Base-by-base conservation (phyloP, 768 basidiomycete species). In the Fomitopsis pulvina region DNA sequence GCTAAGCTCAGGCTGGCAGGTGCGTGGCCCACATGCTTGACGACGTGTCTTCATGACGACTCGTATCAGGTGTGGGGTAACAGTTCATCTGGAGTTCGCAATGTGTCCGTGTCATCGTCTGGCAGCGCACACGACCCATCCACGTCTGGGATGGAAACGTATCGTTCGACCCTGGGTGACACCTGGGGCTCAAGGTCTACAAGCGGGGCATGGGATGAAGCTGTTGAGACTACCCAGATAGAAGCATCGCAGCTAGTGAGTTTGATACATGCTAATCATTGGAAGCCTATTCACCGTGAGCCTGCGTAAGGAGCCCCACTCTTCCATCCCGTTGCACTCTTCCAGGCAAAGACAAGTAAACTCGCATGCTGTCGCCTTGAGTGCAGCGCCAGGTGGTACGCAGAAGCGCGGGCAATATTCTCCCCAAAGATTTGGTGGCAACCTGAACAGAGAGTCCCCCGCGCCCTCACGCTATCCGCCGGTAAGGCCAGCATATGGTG, bases 1-100 rank as follows among this genome's bases (percentile, higher is more conserved):
- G 26, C 70, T 81, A 37, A 79, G 75, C 63, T 68, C 80, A 44
- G 79, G 83, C 39, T 86, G 85, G 84, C 81, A 85, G 77, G 85
- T 79, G 49, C 42, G 39, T 47, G 11, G 12, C 43, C 12, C 25
- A 4, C 4, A 14, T 48, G 48, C 56, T 45, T 21, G 43, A 28
- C 25, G 49, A 48, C 28, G 45, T 46, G 11, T 30, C 39, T 26
- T 22, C 21, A 37, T 37, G 11, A 32, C 14, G 25, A 27, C 21
- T 37, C 29, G 37, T 41, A 46, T 49, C 58, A 85, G 83, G 80
- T 83, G 47, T 85, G 83, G 83, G 72, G 71, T 44, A 68, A 76
- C 56, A 60, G 74, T 25, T 71, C 77, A 32, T 65, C 70, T 25
- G 74, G 80, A 3, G 75, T 71, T 58, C 73, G 80, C 54, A 83